phyloP scores from a whole-genome alignment of 371 early-diverging fungal species.

The Mycotypha africana region DNA sequence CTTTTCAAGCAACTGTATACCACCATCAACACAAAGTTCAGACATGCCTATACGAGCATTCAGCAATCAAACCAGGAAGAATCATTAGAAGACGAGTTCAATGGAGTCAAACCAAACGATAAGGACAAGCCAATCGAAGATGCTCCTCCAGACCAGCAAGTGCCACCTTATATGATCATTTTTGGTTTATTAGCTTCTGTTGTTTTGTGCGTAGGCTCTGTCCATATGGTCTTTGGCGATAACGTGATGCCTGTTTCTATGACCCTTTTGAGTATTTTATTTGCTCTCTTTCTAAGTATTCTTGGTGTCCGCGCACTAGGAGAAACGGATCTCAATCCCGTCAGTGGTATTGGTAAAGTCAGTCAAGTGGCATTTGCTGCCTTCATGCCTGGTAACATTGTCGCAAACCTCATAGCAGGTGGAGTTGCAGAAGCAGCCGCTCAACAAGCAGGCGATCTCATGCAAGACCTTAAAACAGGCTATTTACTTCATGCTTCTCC shows the following conservation, averaged over 20 bases:
- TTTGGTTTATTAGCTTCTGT: constrained; percentile 55
- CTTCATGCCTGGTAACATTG: constrained; percentile 55
- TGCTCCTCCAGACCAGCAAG: constrained; percentile 22
- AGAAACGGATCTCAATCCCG: constrained; percentile 52
- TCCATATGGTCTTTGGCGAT: constrained; percentile 50
- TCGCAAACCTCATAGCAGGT: constrained; percentile 45
- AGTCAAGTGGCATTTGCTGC: constrained; percentile 41
- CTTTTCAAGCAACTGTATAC: constrained; percentile 8
- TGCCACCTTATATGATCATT: constrained; percentile 54
- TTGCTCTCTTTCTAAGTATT: constrained; percentile 57
- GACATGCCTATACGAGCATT: too few relatives aligned
- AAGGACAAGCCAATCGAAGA: too few relatives aligned
- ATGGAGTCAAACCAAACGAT: not conserved
- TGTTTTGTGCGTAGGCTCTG: constrained; percentile 47
- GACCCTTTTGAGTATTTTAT: constrained; percentile 45
- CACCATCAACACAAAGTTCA: not conserved
- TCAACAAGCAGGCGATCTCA: constrained; percentile 52
- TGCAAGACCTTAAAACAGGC: constrained; percentile 48
- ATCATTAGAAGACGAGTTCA: not conserved
- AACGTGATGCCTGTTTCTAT: constrained; percentile 40
- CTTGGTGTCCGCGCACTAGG: constrained; percentile 52
- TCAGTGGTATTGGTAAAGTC: constrained; percentile 44
- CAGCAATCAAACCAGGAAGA: not conserved
- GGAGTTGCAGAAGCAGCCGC: constrained; percentile 40
- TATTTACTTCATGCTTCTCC: constrained; percentile 44